Evolutionary conservation across 148 eudicot species (phyloP).

Genomic region (Diospyros kaki): DNA sequence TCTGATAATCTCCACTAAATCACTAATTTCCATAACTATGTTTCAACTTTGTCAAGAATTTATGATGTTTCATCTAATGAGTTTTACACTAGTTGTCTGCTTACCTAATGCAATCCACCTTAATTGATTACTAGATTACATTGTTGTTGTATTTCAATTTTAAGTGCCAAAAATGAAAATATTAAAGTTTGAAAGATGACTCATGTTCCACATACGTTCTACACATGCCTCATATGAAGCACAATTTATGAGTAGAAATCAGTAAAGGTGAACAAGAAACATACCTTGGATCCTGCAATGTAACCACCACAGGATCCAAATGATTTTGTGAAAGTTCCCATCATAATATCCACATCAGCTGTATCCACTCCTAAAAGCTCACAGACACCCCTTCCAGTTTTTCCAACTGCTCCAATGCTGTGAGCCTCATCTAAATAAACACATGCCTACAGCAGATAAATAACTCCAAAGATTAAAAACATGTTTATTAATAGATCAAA

Average conservation of each 20-base stretch:
- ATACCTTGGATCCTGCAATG: conserved; percentile 96
- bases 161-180: not conserved
- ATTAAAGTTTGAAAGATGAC: not conserved
- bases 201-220: not conserved
- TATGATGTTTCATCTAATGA: too few relatives aligned
- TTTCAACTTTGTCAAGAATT: not conserved
- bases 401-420: conserved; percentile 97
- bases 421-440: conserved; percentile 94
- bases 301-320: conserved; percentile 98
- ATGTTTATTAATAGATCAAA: not conserved
- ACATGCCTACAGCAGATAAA: conserved; percentile 52
- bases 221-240: not conserved
- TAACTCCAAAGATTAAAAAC: not conserved
- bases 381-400: conserved; percentile 91
- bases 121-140: too few relatives aligned
- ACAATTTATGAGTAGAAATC: not conserved
- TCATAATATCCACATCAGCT: conserved; percentile 94
- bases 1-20: not conserved
- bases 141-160: too few relatives aligned
- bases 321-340: conserved; percentile 98
- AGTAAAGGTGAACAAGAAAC: conserved; percentile 7
- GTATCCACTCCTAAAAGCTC: conserved; percentile 95
- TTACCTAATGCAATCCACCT: too few relatives aligned
- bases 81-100: too few relatives aligned
- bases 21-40: not conserved